These are phyloP conservation scores for Candida yuanshanica DNA, from an alignment of 805 yeast species.

Conservation along the genomic window DNA sequence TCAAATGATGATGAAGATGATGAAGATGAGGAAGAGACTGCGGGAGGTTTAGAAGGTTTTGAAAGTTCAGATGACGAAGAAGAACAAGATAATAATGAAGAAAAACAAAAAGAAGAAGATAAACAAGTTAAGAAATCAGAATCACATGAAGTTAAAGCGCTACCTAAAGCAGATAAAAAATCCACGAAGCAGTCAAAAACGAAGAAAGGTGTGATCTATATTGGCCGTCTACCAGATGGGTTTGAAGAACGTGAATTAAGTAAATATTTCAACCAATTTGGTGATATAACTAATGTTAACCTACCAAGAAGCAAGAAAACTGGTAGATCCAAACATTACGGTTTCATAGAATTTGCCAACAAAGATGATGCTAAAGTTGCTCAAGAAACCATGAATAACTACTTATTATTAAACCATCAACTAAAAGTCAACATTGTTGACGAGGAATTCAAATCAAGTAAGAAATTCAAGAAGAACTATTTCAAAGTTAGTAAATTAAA, in stretches of 20 bases:
- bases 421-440: constrained; percentile 62
- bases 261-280: constrained; percentile 86
- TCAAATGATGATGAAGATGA: constrained; percentile 4
- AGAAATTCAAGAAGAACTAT: constrained; percentile 30
- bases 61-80: constrained; percentile 17
- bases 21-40: constrained; percentile 8
- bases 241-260: constrained; percentile 75
- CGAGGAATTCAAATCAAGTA: constrained; percentile 35
- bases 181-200: constrained; percentile 20
- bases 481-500: constrained; percentile 26
- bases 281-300: constrained; percentile 71
- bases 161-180: constrained; percentile 18
- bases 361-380: constrained; percentile 80
- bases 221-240: constrained; percentile 91
- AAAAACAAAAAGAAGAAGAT: constrained; percentile 14
- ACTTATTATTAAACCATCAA: constrained; percentile 81
- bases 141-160: constrained; percentile 20
- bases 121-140: constrained; percentile 11
- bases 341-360: constrained; percentile 76
- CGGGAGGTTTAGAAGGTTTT: constrained; percentile 10
- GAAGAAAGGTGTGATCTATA: constrained; percentile 66
- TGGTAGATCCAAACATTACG: constrained; percentile 89
- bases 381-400: constrained; percentile 94
- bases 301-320: constrained; percentile 85
- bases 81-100: constrained; percentile 27